Percentiles rank a stretch among this genome's conserved stretches.
Evolutionary conservation across 768 basidiomycete genomes (phyloP).

Genomic region (Psilocybe tampanensis): DNA sequence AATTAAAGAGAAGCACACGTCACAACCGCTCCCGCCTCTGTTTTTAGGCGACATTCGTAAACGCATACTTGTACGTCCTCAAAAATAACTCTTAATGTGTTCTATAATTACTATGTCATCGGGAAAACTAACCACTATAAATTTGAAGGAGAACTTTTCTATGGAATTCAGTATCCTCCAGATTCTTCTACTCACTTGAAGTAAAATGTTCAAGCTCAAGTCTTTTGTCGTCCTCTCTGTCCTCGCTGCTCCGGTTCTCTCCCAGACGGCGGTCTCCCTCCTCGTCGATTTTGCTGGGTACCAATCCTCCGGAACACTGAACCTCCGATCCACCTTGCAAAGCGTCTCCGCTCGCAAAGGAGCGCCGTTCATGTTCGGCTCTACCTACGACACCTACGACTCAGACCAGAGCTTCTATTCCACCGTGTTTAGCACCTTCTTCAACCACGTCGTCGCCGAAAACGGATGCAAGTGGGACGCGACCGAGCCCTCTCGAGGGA

Average conservation of each 20-base stretch:
- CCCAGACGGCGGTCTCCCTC: slow-evolving; percentile 17
- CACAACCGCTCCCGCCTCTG: no score
- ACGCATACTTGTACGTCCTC: no score
- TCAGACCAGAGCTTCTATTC: slow-evolving; percentile 10
- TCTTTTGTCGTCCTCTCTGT: slow-evolving; percentile 15
- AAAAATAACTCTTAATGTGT: no score
- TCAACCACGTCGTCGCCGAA: slow-evolving; percentile 17
- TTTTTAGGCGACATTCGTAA: no score
- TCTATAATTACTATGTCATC: no score
- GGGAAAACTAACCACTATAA: no score
- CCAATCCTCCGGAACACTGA: slow-evolving; percentile 13
- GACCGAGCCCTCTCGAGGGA: slow-evolving; percentile 14
- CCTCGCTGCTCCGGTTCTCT: slow-evolving; percentile 16
- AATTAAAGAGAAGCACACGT: no score
- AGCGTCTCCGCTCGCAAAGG: slow-evolving; percentile 7
- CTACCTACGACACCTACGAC: slow-evolving; percentile 18
- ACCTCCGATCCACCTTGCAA: slow-evolving; percentile 15
- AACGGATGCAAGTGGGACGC: slow-evolving; percentile 20
- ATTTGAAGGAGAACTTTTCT: no score
- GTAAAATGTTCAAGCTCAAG: slow-evolving; percentile 4
- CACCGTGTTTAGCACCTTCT: slow-evolving; percentile 17
- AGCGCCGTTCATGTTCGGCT: slow-evolving; percentile 11
- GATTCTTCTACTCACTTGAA: no score
- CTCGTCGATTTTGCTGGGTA: slow-evolving; percentile 16
- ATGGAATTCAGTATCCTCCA: no score